Base-by-base conservation (phyloP, 768 basidiomycete genomes). In the Rhodotorula paludigena region DNA sequence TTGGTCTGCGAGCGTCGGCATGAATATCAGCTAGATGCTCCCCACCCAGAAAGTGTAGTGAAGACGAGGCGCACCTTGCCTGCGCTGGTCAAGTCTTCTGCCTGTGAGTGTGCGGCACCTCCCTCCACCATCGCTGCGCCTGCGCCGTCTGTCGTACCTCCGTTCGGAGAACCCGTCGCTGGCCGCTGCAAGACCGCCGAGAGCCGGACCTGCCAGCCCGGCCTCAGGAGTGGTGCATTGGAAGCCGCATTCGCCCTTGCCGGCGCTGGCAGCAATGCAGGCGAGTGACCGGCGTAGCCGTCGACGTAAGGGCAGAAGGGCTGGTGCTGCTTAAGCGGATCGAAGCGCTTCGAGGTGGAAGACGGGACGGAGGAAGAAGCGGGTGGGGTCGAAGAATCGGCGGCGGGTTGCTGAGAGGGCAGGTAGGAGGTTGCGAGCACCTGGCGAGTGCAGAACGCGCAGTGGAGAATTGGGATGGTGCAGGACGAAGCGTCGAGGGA, bases 241-340 rank as follows among this genome's bases (percentile, higher is more conserved):
- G 45, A 45, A 23, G 14, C 25, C 35, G 35, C 20, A 5, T 4
- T 7, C 35, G 12, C 18, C 33, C 35, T 51, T 51, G 7, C 30
- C 14, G 25, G 3, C 7, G 60, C 2, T 2, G 38, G 8, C 5
- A 25, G 4, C 0, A 28, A 32, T 15, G 32, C 25, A 0, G 23
- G 25, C 20, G 54, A 1, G 28, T 44, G 56, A 16, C 56, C 56
- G 16, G 41, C 56, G 30, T 36, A 23, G 21, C 44, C 25, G 48
- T 57, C 49, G 62, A 69, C 59, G 39, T 32, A 64, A 5, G 68
- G 68, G 38, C 68, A 69, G 41, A 53, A 69, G 5, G 48, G 15
- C 35, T 61, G 55, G 48, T 69, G 68, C 30, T 69, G 68, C 38
- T 38, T 30, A 12, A 35, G 21, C 3, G 42, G 48, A 42, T 69